Evolutionary conservation across 495 filamentous ascomycete genomes (phyloP).

Genomic region (Penicillium dipodomyicola): DNA sequence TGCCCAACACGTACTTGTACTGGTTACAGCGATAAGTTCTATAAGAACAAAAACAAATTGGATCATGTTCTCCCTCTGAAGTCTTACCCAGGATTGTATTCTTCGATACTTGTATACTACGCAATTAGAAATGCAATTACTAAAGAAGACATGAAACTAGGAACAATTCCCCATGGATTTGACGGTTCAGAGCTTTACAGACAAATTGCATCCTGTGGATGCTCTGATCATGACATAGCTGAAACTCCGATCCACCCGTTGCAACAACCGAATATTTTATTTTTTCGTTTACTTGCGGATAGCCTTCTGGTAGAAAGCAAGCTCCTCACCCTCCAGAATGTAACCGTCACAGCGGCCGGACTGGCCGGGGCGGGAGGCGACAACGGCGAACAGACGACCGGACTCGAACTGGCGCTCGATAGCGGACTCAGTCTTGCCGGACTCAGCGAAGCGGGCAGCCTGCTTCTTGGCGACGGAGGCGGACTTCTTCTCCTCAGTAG

Average conservation of each 20-base stretch:
- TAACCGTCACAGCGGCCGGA: conserved; percentile 94
- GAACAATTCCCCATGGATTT: conserved; percentile 41
- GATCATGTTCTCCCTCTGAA: not conserved
- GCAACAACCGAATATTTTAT: conserved; percentile 38
- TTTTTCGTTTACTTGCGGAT: conserved; percentile 83
- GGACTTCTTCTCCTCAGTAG: conserved; percentile 81
- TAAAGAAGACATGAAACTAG: conserved; percentile 30
- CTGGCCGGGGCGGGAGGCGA: conserved; percentile 92
- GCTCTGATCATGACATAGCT: conserved; percentile 48
- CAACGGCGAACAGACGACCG: conserved; percentile 89
- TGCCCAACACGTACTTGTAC: no score
- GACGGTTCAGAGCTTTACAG: conserved; percentile 47
- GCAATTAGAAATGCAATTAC: conserved; percentile 1
- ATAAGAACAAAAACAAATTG: not conserved
- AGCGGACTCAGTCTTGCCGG: conserved; percentile 88
- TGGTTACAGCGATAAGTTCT: not conserved
- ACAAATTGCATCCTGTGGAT: conserved; percentile 41
- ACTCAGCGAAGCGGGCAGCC: conserved; percentile 70
- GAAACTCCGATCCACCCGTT: conserved; percentile 48
- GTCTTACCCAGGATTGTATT: not conserved
- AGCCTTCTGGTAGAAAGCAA: conserved; percentile 98
- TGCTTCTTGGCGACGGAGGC: conserved; percentile 95
- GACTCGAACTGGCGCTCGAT: conserved; percentile 99
- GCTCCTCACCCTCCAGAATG: conserved; percentile 97
- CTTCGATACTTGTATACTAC: not conserved